phyloP scores from a whole-genome alignment of 169 alveolate species.

The Pseudocohnilembus persalinus region DNA sequence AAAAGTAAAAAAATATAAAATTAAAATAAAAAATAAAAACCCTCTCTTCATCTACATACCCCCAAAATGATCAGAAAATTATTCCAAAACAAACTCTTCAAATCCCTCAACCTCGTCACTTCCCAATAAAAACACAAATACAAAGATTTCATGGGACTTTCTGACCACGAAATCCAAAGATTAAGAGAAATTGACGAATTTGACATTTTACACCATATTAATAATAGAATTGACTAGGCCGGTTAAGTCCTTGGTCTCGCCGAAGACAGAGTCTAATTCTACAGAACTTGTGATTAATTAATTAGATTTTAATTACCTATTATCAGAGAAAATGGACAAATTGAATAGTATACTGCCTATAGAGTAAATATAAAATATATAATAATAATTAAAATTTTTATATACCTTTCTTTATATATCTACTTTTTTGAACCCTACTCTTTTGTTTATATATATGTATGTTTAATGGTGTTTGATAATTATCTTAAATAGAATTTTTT shows the following conservation, averaged over 20 bases:
- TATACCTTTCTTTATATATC: neutral
- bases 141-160: neutral
- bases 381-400: too few relatives aligned
- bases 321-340: conserved; percentile 54
- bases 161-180: neutral
- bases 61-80: neutral
- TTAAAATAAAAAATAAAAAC: too few relatives aligned
- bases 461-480: too few relatives aligned
- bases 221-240: neutral
- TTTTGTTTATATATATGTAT: too few relatives aligned
- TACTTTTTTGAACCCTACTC: neutral
- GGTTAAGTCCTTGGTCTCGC: neutral
- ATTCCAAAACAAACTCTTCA: neutral
- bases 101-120: neutral
- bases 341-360: conserved; percentile 51
- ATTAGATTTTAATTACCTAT: conserved; percentile 49
- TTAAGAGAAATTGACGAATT: neutral
- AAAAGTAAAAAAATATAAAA: too few relatives aligned
- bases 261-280: conserved; percentile 10
- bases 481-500: too few relatives aligned
- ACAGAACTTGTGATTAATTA: conserved; percentile 39
- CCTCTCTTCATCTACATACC: too few relatives aligned
- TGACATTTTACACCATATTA: neutral
- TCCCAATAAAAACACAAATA: neutral
- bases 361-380: conserved; percentile 17